A percentile compares a stretch with the other conserved stretches of the same genome.
Evolutionary conservation across 176 grass and related monocot species (phyloP).

Genomic region (Carex scoparia): DNA sequence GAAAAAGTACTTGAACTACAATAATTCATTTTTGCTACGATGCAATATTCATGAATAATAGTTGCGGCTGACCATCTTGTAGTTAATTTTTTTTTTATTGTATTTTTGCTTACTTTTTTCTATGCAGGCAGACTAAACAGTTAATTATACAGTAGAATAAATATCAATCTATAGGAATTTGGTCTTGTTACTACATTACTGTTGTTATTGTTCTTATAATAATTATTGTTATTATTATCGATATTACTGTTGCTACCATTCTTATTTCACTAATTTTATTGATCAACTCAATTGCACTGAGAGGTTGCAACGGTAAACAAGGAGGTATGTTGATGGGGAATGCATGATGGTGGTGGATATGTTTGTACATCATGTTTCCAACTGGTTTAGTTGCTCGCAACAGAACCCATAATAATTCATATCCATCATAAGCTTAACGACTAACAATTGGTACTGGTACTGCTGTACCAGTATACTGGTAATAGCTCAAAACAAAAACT

Average conservation of each 20-base stretch:
- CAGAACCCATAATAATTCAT: neutral
- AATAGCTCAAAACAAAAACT: neutral
- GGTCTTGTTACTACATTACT: neutral
- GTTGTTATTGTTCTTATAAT: neutral
- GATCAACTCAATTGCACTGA: neutral
- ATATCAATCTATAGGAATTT: neutral
- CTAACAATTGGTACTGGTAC: neutral
- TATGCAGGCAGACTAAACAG: neutral
- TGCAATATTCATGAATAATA: constrained; percentile 74
- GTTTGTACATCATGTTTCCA: neutral
- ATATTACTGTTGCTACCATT: neutral
- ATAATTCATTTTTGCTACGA: constrained; percentile 46
- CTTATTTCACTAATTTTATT: neutral
- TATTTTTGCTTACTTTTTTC: neutral
- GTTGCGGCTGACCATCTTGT: constrained; percentile 9
- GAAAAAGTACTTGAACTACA: constrained; percentile 54
- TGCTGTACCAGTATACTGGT: neutral
- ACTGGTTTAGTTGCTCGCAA: neutral
- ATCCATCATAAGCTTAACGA: neutral
- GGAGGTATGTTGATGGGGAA: neutral
- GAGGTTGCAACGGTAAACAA: neutral
- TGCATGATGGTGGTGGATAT: neutral
- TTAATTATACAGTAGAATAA: constrained; percentile 11
- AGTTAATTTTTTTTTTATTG: neutral
- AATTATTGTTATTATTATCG: neutral